Evolutionary conservation across 805 yeast species (phyloP).

Genomic region (Cyberlindnera saturnus): DNA sequence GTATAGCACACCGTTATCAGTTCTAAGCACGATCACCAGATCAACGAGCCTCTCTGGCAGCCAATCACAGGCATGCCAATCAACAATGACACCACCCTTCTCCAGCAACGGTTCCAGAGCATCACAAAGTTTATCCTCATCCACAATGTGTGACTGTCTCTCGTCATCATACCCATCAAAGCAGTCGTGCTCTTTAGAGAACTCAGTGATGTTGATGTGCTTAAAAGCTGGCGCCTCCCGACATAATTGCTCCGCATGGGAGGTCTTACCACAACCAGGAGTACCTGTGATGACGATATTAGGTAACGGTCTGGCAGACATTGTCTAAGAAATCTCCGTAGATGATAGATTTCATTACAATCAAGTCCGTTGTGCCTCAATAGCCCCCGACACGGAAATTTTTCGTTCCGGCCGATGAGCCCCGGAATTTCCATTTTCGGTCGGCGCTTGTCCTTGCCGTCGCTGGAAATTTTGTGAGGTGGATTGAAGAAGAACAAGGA

Average conservation of each 20-base stretch:
- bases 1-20: slow-evolving; percentile 64
- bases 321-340: not conserved
- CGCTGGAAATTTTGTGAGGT: no score
- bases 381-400: no score
- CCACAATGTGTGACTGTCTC: slow-evolving; percentile 82
- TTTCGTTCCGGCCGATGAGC: no score
- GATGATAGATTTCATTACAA: no score
- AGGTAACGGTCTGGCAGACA: slow-evolving; percentile 32
- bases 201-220: slow-evolving; percentile 66
- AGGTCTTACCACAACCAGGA: slow-evolving; percentile 86
- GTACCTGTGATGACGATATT: slow-evolving; percentile 93
- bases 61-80: slow-evolving; percentile 97
- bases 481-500: no score
- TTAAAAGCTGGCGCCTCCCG: slow-evolving; percentile 40
- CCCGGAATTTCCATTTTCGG: no score
- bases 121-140: slow-evolving; percentile 85
- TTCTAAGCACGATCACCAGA: slow-evolving; percentile 80
- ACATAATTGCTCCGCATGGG: slow-evolving; percentile 59
- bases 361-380: no score
- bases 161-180: slow-evolving; percentile 82
- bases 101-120: slow-evolving; percentile 70
- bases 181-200: slow-evolving; percentile 72
- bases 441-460: no score
- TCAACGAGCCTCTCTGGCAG: slow-evolving; percentile 93
- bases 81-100: slow-evolving; percentile 84